Evolutionary conservation across 768 basidiomycete genomes (phyloP).

Genomic region (Suillus hirtellus): DNA sequence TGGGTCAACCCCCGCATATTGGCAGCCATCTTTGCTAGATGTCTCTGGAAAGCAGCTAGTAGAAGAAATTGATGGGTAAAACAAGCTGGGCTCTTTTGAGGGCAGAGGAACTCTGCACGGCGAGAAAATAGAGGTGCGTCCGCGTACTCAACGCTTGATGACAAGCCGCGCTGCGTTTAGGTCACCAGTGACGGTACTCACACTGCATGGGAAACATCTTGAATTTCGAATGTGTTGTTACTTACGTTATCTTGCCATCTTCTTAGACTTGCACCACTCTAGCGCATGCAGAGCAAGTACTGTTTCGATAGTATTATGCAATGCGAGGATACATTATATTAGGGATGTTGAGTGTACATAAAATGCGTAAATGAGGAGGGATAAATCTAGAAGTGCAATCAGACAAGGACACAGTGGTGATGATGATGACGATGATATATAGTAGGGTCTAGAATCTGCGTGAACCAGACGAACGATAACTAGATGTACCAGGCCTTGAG

Average conservation of each 20-base stretch:
- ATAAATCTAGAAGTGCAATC: slow-evolving; percentile 16
- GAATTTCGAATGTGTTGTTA: not conserved
- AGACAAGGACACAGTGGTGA: slow-evolving; percentile 4
- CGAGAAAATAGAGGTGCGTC: too few species aligned
- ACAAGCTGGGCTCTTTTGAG: not conserved
- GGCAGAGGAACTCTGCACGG: not conserved
- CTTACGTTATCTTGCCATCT: not conserved
- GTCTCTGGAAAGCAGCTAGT: not conserved
- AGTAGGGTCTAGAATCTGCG: slow-evolving; percentile 33
- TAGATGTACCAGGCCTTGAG: slow-evolving; percentile 68
- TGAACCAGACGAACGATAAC: slow-evolving; percentile 38
- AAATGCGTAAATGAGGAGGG: slow-evolving; percentile 13
- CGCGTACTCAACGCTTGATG: not conserved
- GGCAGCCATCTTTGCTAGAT: slow-evolving; percentile 64
- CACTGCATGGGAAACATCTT: slow-evolving; percentile 1
- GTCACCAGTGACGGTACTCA: not conserved
- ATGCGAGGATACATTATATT: slow-evolving; percentile 16
- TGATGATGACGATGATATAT: not conserved
- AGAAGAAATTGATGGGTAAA: not conserved
- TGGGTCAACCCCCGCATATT: slow-evolving; percentile 92
- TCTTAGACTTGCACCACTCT: not conserved
- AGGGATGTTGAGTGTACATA: slow-evolving; percentile 22
- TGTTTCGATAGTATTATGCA: slow-evolving; percentile 10
- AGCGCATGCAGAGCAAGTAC: not conserved
- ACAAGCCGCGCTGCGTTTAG: not conserved